Evolutionary conservation across 257 asterid species (phyloP).

Genomic region (Marsdenia floribunda): DNA sequence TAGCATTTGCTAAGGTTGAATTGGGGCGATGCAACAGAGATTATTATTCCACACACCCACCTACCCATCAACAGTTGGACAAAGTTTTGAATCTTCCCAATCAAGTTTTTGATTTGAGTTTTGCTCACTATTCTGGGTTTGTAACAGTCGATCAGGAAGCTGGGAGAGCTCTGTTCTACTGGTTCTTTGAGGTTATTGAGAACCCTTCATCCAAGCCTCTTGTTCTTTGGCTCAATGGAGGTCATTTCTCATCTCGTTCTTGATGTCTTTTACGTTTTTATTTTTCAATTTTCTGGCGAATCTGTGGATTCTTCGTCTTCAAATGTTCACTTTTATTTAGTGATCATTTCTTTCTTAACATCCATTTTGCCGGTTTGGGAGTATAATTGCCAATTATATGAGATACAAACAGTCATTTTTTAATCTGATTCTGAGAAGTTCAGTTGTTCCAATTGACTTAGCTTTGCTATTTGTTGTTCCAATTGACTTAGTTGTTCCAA

Average conservation of each 20-base stretch:
- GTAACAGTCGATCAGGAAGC: too few species aligned
- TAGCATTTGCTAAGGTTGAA: slow-evolving; percentile 23
- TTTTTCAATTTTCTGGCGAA: background rate
- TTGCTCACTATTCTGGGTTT: too few species aligned
- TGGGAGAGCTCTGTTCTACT: too few species aligned
- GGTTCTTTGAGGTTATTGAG: too few species aligned
- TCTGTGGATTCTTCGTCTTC: background rate
- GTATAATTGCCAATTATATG: background rate
- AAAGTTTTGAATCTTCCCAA: slow-evolving; percentile 64
- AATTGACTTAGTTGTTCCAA: slow-evolving; percentile 2
- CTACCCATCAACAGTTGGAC: slow-evolving; percentile 51
- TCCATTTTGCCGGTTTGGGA: too few species aligned
- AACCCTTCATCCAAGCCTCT: too few species aligned
- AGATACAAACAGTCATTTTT: background rate
- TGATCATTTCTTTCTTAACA: background rate
- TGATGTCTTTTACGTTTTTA: background rate
- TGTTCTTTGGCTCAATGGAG: too few species aligned
- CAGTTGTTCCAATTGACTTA: background rate
- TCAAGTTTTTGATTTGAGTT: slow-evolving; percentile 41
- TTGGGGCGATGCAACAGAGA: slow-evolving; percentile 25
- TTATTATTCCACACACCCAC: slow-evolving; percentile 21
- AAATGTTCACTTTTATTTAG: background rate
- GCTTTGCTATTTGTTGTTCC: background rate
- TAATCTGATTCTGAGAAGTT: background rate
- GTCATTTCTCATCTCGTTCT: too few species aligned